Evolutionary conservation across 129 eudicot species (phyloP), one percentile per base, ranked within the genome.

Genomic region (Chrysanthemum makinoi): DNA sequence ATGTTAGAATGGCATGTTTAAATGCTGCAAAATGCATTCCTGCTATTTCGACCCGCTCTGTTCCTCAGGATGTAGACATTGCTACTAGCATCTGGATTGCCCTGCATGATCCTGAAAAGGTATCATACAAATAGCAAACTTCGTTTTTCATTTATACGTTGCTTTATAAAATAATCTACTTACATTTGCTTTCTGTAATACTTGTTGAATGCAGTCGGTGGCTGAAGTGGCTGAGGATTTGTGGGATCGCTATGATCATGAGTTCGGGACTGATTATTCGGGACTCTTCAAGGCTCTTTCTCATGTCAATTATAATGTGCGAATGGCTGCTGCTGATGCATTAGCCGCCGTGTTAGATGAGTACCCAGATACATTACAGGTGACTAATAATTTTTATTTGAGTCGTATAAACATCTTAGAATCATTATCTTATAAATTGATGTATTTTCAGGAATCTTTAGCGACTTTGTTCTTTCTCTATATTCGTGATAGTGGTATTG

Each of bases 11-110:
- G 85, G 96, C 97, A 53, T 95, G 99, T 87, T 86, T 94, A 56
- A 90, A 86, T 83, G 99, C 97, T 72, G 87, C 83, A 22, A 95
- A 90, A 70, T 95, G 97, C 84, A 90, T 90, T 79, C 99, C 99
- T 62, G 94, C 99, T 68, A 86, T 95, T 65, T 77, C 97, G 60
- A 81, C 86, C 66, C 91, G 93, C 65, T 77, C 95, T 49, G 82
- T 95, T 72, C 90, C 96, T 62, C 79, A 84, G 78, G 75, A 85
- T 88, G 91, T 86, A 20, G 96, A 88, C 47, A 85, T 90, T 72
- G 99, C 97, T 15, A 95, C 97, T 46, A 88, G 89, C 88, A 84
- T 95, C 79, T 95, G 99, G 99, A 90, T 95, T 84, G 96, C 97
- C 19, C 64, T 90, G 22, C 99, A 95, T 78, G 97, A 95, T 80